Conservation (phyloP, 495 filamentous ascomycete species). For the Letharia lupina region DNA sequence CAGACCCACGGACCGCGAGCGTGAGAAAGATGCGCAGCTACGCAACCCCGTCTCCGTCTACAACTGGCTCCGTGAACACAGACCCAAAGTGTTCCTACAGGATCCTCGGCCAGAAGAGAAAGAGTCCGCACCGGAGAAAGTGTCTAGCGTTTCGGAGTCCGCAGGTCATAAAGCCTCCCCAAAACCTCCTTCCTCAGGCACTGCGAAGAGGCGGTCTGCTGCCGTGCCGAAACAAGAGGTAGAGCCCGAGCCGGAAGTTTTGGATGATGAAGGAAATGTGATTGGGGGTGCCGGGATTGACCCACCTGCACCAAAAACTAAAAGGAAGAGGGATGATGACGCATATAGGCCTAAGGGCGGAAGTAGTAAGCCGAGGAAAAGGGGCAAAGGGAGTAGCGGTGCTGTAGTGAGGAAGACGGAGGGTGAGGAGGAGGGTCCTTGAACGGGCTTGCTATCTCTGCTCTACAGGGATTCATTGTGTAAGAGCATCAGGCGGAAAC, state of each 20-base stretch:
- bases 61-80: slow-evolving; percentile 58
- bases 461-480: not conserved
- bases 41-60: slow-evolving; percentile 79
- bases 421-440: slow-evolving; percentile 3
- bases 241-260: slow-evolving; percentile 41
- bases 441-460: not conserved
- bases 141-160: not conserved
- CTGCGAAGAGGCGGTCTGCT: slow-evolving; percentile 25
- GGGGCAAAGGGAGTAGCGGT: slow-evolving; percentile 33
- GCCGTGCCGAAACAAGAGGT: slow-evolving; percentile 24
- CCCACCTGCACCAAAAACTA: slow-evolving; percentile 34
- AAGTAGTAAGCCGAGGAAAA: slow-evolving; percentile 51
- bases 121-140: slow-evolving; percentile 8
- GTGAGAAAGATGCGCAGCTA: slow-evolving; percentile 48
- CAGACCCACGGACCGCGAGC: slow-evolving; percentile 36
- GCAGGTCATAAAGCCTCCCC: slow-evolving; percentile 19
- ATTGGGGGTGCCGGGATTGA: slow-evolving; percentile 34
- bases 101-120: slow-evolving; percentile 6
- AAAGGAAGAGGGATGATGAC: slow-evolving; percentile 55
- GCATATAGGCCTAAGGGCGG: slow-evolving; percentile 63
- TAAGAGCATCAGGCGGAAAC: not conserved
- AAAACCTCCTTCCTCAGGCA: slow-evolving; percentile 35
- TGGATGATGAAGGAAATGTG: slow-evolving; percentile 45
- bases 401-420: slow-evolving; percentile 11
- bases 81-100: slow-evolving; percentile 2